Percentiles rank a stretch among this genome's conserved stretches.
phyloP scores from a whole-genome alignment of 2,329 filamentous ascomycete species.

The Parastagonospora avenae region DNA sequence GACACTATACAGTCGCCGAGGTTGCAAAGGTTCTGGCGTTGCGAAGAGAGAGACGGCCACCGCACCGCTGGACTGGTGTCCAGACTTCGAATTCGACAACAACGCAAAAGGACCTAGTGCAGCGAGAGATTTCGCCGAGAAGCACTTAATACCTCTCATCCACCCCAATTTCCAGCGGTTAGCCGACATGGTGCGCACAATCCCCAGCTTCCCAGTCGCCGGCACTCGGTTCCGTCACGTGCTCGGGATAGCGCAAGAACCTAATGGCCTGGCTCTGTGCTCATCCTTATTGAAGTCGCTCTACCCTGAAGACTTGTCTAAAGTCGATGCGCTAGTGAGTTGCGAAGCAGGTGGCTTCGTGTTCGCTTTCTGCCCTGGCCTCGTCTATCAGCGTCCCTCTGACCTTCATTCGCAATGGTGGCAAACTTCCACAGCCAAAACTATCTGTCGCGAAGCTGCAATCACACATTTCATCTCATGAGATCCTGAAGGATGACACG shows the following conservation, averaged over 20 bases:
- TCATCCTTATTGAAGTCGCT: constrained; percentile 55
- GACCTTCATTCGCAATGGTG: constrained; percentile 59
- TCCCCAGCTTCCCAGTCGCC: constrained; percentile 57
- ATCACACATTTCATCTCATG: constrained; percentile 60
- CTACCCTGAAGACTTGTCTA: constrained; percentile 55
- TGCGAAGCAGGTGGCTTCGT: constrained; percentile 65
- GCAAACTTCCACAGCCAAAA: constrained; percentile 64
- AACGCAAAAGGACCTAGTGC: constrained; percentile 49
- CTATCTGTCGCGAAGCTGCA: constrained; percentile 54
- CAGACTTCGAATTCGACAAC: constrained; percentile 60
- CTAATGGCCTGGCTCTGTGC: constrained; percentile 58
- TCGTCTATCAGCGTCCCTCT: constrained; percentile 50
- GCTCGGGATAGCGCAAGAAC: constrained; percentile 60
- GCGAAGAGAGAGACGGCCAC: constrained; percentile 7
- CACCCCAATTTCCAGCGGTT: constrained; percentile 55
- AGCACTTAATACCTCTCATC: constrained; percentile 53
- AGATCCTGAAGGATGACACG: no score
- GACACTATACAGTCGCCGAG: constrained; percentile 47
- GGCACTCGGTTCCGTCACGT: constrained; percentile 64
- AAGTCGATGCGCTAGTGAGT: constrained; percentile 53
- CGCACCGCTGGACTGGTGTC: constrained; percentile 37
- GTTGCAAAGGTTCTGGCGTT: constrained; percentile 1
- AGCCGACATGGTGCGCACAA: constrained; percentile 54
- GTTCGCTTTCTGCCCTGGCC: constrained; percentile 59
- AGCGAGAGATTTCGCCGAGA: constrained; percentile 50